Evolutionary conservation across 179 eudicot species (phyloP), one percentile per base, ranked within the genome.

Genomic region (Heliamphora pulchella): DNA sequence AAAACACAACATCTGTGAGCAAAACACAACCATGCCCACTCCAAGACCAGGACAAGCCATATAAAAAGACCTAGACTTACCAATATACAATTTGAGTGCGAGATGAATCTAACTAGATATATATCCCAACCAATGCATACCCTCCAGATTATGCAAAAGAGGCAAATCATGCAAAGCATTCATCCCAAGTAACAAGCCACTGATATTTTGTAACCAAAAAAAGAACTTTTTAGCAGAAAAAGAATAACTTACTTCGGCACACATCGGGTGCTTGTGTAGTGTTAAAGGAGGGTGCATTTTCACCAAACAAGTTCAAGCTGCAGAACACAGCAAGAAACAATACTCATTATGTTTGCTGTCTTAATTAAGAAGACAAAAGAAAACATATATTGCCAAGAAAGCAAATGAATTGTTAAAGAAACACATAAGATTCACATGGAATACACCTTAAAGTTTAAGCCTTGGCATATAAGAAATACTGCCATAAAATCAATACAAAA

Each of bases 241-340:
- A 72, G 59, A n/a, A n/a, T 43, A 72, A 72, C 75, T 72, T 51
- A 72, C 76, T 20, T 72, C 76, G 2, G 46, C 76, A 51, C 76
- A 72, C 76, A 72, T 72, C 20, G 61, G 76, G 58, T 72, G 76
- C 53, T 59, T 72, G 31, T 72, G 76, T 18, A 72, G n/a, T 1
- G 76, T 72, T 72, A 72, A 11, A 50, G 61, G 76, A 22, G 76
- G 76, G 51, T 72, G 76, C 76, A 72, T 51, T 72, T 55, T 50
- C 4, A 9, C 59, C 46, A 55, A 72, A 51, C 31, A 31, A 8
- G 51, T 55, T 51, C 43, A 20, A 51, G 59, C 76, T 50, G 59
- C 51, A 50, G 18, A 8, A 11, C 58, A 50, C 14, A 2, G 59
- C 44, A 71, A 53, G 41, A 69, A 44, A 69, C 73, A 70, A 70